phyloP scores from a whole-genome alignment of 768 basidiomycete species.

The Lentinula sp. region DNA sequence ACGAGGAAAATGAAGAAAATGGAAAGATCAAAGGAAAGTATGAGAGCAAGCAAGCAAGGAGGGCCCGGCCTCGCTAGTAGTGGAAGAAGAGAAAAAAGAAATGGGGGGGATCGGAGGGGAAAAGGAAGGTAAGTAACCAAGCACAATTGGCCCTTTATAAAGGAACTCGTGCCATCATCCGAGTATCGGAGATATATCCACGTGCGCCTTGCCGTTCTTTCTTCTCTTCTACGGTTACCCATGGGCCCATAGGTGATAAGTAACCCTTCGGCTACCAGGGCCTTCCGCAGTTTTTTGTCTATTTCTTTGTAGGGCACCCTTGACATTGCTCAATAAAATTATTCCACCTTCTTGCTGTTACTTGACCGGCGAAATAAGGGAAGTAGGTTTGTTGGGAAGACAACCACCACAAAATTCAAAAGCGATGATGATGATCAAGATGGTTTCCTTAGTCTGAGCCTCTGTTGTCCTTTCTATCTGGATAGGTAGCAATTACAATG shows the following conservation, averaged over 20 bases:
- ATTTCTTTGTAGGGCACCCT: neutral
- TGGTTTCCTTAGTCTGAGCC: no score
- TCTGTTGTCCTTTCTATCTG: no score
- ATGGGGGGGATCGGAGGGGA: conserved; percentile 2
- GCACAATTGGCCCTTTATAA: neutral
- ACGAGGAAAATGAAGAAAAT: conserved; percentile 10
- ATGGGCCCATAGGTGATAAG: no score
- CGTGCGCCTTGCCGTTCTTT: neutral
- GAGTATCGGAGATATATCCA: neutral
- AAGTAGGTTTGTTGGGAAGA: neutral
- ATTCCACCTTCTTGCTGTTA: no score
- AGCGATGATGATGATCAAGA: no score
- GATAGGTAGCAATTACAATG: no score
- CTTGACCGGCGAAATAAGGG: no score
- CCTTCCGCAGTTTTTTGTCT: neutral
- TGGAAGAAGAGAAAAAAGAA: conserved; percentile 15
- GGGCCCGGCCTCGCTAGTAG: conserved; percentile 28
- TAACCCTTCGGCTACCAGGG: no score
- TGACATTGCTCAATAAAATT: no score
- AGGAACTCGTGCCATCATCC: neutral
- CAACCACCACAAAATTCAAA: neutral
- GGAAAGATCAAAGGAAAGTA: conserved; percentile 19
- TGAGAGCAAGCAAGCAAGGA: conserved; percentile 20
- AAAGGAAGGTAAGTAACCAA: neutral
- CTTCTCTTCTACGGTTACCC: no score